Evolutionary conservation across 768 basidiomycete species (phyloP).

Genomic region (Boletus rubroflammeus): DNA sequence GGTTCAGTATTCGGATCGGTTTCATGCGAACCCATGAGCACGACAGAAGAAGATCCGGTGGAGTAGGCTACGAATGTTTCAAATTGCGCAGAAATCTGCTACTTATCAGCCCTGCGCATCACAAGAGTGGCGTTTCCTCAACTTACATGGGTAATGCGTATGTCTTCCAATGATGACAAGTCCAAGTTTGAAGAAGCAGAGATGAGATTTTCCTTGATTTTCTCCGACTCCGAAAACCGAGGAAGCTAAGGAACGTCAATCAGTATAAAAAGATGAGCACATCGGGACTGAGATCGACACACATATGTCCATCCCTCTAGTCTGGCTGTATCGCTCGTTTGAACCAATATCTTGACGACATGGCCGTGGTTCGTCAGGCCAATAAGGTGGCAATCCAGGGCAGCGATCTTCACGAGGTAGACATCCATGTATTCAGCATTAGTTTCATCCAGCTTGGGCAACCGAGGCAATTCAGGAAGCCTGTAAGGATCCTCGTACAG

Average conservation of each 20-base stretch:
- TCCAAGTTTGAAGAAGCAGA: constrained; percentile 39
- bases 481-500: constrained; percentile 49
- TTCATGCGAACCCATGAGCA: constrained; percentile 64
- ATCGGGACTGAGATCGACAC: constrained; percentile 24
- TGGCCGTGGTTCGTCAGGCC: constrained; percentile 80
- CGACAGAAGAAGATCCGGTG: constrained; percentile 62
- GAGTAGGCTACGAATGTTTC: constrained; percentile 80
- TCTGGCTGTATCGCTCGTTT: constrained; percentile 37
- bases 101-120: constrained; percentile 1
- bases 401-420: constrained; percentile 77
- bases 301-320: constrained; percentile 70
- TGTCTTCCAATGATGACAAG: constrained; percentile 38
- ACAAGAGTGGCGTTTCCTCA: background rate
- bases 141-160: constrained; percentile 78
- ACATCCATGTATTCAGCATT: constrained; percentile 29
- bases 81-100: constrained; percentile 82
- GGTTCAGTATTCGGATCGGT: constrained; percentile 45
- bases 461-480: constrained; percentile 56
- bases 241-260: constrained; percentile 51
- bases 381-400: constrained; percentile 65
- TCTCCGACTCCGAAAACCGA: constrained; percentile 61
- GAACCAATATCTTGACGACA: constrained; percentile 60
- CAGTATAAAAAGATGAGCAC: background rate
- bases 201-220: constrained; percentile 42
- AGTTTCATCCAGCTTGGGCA: constrained; percentile 47